These are phyloP conservation scores for Pyricularia sp. DNA, from an alignment of 2,329 filamentous ascomycete genomes.

Conservation along the genomic window DNA sequence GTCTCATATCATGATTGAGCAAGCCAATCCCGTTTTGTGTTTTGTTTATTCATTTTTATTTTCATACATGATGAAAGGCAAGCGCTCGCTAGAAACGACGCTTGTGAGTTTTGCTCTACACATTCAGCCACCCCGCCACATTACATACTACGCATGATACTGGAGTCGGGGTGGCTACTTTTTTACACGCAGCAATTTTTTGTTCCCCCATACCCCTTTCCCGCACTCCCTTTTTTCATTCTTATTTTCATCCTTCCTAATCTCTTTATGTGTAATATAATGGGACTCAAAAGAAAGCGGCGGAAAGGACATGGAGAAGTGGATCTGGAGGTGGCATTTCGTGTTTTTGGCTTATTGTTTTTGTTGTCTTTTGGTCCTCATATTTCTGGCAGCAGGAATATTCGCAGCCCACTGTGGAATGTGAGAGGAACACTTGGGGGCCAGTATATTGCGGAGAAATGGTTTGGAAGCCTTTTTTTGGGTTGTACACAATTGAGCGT, in stretches of 20 bases:
- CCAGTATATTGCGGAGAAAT: background rate
- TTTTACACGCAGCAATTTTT: background rate
- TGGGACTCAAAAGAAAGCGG: background rate
- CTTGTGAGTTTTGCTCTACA: background rate
- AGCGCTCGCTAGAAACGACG: background rate
- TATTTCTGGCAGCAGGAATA: background rate
- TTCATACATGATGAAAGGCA: background rate
- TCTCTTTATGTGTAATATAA: background rate
- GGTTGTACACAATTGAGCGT: background rate
- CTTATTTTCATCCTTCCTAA: background rate
- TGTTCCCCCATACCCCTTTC: background rate
- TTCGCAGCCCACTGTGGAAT: background rate
- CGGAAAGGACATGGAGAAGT: background rate
- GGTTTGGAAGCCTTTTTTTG: background rate
- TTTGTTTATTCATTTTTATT: background rate
- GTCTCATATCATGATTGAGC: background rate
- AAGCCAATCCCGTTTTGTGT: background rate
- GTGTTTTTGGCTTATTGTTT: background rate
- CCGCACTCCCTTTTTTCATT: background rate
- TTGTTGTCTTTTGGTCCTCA: background rate
- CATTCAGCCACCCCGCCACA: background rate
- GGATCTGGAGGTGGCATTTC: background rate
- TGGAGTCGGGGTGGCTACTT: background rate
- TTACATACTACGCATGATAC: background rate
- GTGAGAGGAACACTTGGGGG: background rate